Percentiles rank a stretch among this genome's conserved stretches.
Conservation (phyloP, 768 basidiomycete genomes). For the Agaricus blazei region DNA sequence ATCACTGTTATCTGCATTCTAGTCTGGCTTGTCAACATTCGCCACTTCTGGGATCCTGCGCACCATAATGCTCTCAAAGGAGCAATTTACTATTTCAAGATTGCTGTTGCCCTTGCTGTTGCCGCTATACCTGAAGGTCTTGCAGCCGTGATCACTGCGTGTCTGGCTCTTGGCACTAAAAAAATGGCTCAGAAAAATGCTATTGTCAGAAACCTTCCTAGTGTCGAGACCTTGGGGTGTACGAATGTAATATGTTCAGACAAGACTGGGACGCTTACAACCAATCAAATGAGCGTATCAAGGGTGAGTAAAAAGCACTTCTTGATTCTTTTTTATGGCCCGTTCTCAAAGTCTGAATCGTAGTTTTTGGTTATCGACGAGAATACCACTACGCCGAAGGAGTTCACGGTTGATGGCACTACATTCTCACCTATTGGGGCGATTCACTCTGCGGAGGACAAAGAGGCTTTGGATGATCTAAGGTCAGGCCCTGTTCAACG, state of each 20-base stretch:
- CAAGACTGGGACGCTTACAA: conserved; percentile 95
- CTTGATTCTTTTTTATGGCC: not conserved
- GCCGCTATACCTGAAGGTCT: conserved; percentile 98
- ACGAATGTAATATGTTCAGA: conserved; percentile 99
- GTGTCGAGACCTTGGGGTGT: conserved; percentile 95
- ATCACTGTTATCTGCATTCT: conserved; percentile 96
- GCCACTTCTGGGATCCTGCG: conserved; percentile 93
- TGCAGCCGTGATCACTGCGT: conserved; percentile 98
- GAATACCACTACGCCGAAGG: conserved; percentile 41
- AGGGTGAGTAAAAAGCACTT: conserved; percentile 37
- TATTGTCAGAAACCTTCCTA: conserved; percentile 93
- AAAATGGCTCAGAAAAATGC: conserved; percentile 99
- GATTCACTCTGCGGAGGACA: conserved; percentile 63
- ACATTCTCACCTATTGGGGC: conserved; percentile 86
- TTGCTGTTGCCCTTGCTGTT: conserved; percentile 97
- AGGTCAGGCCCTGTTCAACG: conserved; percentile 70
- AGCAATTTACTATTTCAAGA: conserved; percentile 98
- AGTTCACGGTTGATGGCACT: conserved; percentile 85
- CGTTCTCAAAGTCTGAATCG: conserved; percentile 6
- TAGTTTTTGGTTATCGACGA: conserved; percentile 76
- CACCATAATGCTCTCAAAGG: conserved; percentile 90
- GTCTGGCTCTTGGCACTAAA: conserved; percentile 93
- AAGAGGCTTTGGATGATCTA: conserved; percentile 51
- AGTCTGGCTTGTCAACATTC: conserved; percentile 96
- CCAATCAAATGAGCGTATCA: conserved; percentile 96